Conservation (phyloP, 177 flowering plant genomes). For the Vitis hybrid region DNA sequence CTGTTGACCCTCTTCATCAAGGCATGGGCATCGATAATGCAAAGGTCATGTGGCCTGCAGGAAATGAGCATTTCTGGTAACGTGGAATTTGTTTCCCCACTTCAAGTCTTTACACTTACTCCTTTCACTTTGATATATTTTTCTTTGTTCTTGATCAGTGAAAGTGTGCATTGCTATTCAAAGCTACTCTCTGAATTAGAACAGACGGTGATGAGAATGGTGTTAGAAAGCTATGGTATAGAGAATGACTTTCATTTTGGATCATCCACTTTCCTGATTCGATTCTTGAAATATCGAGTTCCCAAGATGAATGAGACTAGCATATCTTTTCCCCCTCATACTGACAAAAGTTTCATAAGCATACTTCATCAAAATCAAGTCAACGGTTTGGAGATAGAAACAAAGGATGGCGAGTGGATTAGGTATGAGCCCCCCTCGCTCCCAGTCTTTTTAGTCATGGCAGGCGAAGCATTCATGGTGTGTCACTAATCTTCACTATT, state of each 20-base stretch:
- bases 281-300: constrained; percentile 3
- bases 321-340: constrained; percentile 13
- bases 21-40: constrained; percentile 11
- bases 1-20: constrained; percentile 10
- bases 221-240: constrained; percentile 24
- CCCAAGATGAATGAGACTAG: constrained; percentile 7
- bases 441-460: not conserved
- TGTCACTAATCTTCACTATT: not conserved
- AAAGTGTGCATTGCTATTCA: constrained; percentile 6
- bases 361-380: constrained; percentile 32
- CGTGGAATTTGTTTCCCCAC: accelerated
- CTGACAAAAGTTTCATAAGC: constrained; percentile 29
- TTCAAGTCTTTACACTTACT: not conserved
- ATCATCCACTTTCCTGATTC: constrained; percentile 10
- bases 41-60: constrained; percentile 24
- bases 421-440: no score
- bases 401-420: no score
- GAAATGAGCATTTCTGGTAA: constrained; percentile 22
- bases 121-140: not conserved
- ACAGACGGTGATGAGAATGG: constrained; percentile 18
- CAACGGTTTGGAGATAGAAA: constrained; percentile 21
- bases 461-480: constrained; percentile 27
- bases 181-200: constrained; percentile 5
- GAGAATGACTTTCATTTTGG: constrained; percentile 8
- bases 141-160: not conserved